Evolutionary conservation across 2,329 filamentous ascomycete genomes (phyloP).

Genomic region (Cordyceps cateniannulata): DNA sequence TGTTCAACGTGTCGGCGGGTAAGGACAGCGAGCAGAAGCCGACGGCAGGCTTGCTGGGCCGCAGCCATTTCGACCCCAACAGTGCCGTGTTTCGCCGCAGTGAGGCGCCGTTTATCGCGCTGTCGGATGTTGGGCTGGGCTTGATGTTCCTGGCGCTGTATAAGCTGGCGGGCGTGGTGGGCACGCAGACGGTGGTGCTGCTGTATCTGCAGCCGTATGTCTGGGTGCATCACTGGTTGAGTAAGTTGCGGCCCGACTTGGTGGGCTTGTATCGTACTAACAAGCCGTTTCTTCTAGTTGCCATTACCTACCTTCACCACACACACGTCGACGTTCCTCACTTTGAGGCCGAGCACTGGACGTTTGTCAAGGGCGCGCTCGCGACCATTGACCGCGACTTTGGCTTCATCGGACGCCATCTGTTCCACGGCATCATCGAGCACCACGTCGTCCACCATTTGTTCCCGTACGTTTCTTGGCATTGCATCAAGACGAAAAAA

Average conservation of each 20-base stretch:
- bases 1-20: conserved; percentile 51
- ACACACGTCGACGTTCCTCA: conserved; percentile 39
- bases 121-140: conserved; percentile 55
- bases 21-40: conserved; percentile 40
- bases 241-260: conserved; percentile 31
- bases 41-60: conserved; percentile 32
- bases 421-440: conserved; percentile 62
- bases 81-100: conserved; percentile 53
- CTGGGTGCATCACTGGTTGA: conserved; percentile 66
- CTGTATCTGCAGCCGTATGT: conserved; percentile 60
- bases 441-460: conserved; percentile 59
- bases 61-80: conserved; percentile 55
- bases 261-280: conserved; percentile 12
- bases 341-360: conserved; percentile 54
- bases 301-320: conserved; percentile 71
- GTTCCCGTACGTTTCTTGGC: conserved; percentile 49
- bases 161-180: conserved; percentile 45
- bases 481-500: no score
- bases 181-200: conserved; percentile 48
- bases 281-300: conserved; percentile 37
- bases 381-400: conserved; percentile 60
- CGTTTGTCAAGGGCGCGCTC: conserved; percentile 54
- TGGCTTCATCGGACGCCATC: conserved; percentile 56
- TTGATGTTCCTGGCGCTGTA: conserved; percentile 46
- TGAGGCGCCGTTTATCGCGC: conserved; percentile 48